These are phyloP conservation scores for Staphylotrichum longicolle DNA, from an alignment of 495 filamentous ascomycete species.

Conservation along the genomic window DNA sequence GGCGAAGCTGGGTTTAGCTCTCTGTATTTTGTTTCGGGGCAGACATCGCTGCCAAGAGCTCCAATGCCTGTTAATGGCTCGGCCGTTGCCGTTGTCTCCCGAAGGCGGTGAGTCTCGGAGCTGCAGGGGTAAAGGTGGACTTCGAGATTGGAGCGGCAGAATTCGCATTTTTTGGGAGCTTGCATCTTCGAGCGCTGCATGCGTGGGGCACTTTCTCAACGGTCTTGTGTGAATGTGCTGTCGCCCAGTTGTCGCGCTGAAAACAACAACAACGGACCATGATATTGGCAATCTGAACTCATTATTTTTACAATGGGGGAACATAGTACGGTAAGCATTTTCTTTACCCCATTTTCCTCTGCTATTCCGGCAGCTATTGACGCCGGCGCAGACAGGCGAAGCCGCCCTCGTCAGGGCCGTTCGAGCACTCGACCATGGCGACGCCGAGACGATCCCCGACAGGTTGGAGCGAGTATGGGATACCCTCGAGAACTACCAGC, in stretches of 20 bases:
- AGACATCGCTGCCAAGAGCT: constrained; percentile 25
- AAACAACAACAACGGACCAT: constrained; percentile 7
- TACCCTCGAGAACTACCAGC: constrained; percentile 31
- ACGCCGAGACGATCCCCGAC: constrained; percentile 36
- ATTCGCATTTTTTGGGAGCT: constrained; percentile 37
- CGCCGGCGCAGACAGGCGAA: constrained; percentile 24
- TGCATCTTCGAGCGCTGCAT: background rate
- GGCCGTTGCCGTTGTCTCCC: constrained; percentile 30
- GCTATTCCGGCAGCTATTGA: constrained; percentile 2
- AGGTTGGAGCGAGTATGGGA: constrained; percentile 42
- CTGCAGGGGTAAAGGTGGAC: constrained; percentile 8
- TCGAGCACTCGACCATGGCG: constrained; percentile 41
- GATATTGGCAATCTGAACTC: background rate
- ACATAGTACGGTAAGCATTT: constrained; percentile 3
- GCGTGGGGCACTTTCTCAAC: constrained; percentile 14
- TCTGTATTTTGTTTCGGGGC: constrained; percentile 16
- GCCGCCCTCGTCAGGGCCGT: constrained; percentile 29
- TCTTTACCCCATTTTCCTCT: background rate
- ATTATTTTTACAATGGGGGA: constrained; percentile 14
- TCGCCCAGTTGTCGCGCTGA: background rate
- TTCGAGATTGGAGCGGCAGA: constrained; percentile 34
- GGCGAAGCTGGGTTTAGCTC: constrained; percentile 14
- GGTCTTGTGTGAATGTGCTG: background rate
- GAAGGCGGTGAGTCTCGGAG: constrained; percentile 38
- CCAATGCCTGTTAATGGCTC: constrained; percentile 23